Evolutionary conservation across 257 asterid species (phyloP), one percentile per base, ranked within the genome.

Genomic region (Henckelia pumila): DNA sequence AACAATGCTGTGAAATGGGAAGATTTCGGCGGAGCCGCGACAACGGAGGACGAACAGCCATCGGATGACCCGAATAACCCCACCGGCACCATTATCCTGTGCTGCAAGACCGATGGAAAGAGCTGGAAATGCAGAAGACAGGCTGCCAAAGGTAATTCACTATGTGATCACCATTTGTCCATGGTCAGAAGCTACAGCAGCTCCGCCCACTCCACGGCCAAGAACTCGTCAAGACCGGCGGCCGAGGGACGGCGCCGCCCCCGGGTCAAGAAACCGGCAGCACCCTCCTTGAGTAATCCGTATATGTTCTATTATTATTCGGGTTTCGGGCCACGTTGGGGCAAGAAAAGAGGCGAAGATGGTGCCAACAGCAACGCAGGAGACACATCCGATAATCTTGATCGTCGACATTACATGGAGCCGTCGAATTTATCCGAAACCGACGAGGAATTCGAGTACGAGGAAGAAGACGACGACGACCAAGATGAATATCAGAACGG

Each of bases 271-370:
- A 89, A 74, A 69, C 55, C 75, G 1, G 53, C 81, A 7, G 52
- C 67, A 10, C 37, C 84, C 0, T 63, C 83, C 0, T 61, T 72
- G 0, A 70, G 83, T 0, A 75, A 80, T 47, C 85, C 90, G 0
- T 50, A 84, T 22, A 89, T 84, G 23, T 87, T 77, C 55, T 87
- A 82, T 57, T 89, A 92, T 68, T 91, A 92, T 62, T 79, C 95
- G 0, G 95, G 95, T 1, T 91, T 91, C 44, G 92, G 98, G 5
- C 95, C 98, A 0, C 79, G 80, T 0, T 85, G 94, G 95, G 86
- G 86, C 16, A 84, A 79, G 64, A 83, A 69, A 40, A 82, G 95
- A 71, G 94, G 86, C 26, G 79, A 68, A 17, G 20, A 6, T 1
- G 5, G 61, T 13, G 20, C 33, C n/a, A 58, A 28, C 22, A 67